Evolutionary conservation across 305 asterid genomes (phyloP).

Genomic region (Solanum hybrid): DNA sequence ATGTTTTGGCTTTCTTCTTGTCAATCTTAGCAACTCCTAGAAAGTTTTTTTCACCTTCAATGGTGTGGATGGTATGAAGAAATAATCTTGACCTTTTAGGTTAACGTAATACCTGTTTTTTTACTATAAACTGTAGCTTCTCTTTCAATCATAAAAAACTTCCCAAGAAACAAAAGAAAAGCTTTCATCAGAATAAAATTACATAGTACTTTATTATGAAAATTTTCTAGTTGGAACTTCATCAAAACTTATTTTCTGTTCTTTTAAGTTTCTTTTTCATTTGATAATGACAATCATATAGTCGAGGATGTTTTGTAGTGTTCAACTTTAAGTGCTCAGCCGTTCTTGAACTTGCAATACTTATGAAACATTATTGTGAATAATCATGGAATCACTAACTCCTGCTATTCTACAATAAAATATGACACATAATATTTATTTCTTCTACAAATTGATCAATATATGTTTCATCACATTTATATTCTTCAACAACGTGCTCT

Average conservation of each 20-base stretch:
- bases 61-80: background rate
- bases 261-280: background rate
- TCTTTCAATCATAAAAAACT: background rate
- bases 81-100: background rate
- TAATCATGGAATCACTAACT: background rate
- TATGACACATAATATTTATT: background rate
- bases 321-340: background rate
- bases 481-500: background rate
- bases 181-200: background rate
- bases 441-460: background rate
- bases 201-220: background rate
- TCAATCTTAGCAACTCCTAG: background rate
- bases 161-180: background rate
- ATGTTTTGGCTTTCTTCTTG: background rate
- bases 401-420: background rate
- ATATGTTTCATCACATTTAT: background rate
- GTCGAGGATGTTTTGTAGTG: background rate
- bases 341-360: background rate
- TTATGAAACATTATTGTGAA: background rate
- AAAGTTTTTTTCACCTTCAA: background rate
- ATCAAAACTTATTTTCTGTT: background rate
- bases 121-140: background rate
- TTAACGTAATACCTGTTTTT: background rate
- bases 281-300: background rate
- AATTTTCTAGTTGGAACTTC: background rate